Evolutionary conservation across 371 early-diverging fungal species (phyloP), one percentile per base, ranked within the genome.

Genomic region (Actinomucor elegans): DNA sequence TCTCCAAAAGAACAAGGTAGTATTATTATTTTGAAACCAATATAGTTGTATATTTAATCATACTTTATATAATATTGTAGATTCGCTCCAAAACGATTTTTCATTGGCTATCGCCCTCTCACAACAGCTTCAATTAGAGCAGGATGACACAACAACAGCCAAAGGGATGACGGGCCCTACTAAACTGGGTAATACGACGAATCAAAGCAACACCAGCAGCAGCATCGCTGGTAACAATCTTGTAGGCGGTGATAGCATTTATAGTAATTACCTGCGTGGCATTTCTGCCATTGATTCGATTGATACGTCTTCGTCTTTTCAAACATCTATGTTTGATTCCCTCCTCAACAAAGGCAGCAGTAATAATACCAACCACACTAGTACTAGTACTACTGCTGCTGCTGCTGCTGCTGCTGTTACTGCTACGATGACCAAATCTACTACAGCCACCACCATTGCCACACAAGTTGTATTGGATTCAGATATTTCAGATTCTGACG

Each of bases 51-150:
- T 23, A 21, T 17, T 14, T 29, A 3, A 44, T 34, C 4, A 17
- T 29, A 21, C n/a, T n/a, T 34, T 34, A 8, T 14, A 7, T 7
- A 34, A 34, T 15, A 34, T 34, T 14, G 15, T 24, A 49, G 49
- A 49, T 29, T 17, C 49, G 6, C 17, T 51, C 5, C 37, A 47
- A 7, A 21, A 36, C 15, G 75, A 71, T 44, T 35, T 69, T 41
- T 75, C 73, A 38, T 52, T 67, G 54, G 65, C 73, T 45, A 33
- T 68, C 26, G 75, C 75, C 27, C 62, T 71, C 33, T 68, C 75
- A 33, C 63, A 71, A 35, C 64, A 68, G 23, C 42, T 74, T 37
- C 35, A 47, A 27, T 26, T 66, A 23, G 54, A 64, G 8, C 41
- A 61, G 28, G 35, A 52, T 27, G 52, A 28, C 33, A 31, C n/a